phyloP scores from a whole-genome alignment of 2,329 filamentous ascomycete genomes.

The Penicillium brevicompactum region DNA sequence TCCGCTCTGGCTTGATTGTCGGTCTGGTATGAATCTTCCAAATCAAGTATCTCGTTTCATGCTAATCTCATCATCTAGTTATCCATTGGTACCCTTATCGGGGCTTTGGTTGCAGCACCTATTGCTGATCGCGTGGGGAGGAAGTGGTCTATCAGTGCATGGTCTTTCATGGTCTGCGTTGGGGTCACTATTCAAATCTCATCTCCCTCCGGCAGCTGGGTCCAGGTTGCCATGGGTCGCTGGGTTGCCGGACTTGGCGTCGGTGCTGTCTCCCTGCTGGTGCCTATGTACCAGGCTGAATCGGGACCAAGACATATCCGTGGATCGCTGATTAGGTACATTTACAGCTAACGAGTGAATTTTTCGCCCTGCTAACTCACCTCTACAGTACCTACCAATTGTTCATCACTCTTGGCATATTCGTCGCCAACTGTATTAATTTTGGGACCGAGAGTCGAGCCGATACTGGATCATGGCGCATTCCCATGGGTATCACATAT shows the following conservation, averaged over 20 bases:
- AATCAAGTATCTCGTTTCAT: not conserved
- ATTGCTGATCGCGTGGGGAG: conserved; percentile 47
- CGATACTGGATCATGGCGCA: conserved; percentile 49
- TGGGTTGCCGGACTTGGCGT: conserved; percentile 48
- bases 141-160: conserved; percentile 44
- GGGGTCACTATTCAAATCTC: conserved; percentile 49
- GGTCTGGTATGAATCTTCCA: conserved; percentile 32
- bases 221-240: conserved; percentile 46
- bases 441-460: conserved; percentile 41
- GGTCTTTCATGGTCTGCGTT: conserved; percentile 41
- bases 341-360: not conserved
- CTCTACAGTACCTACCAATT: conserved; percentile 47
- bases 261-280: conserved; percentile 44
- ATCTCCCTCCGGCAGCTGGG: conserved; percentile 39
- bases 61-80: conserved; percentile 28
- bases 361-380: not conserved
- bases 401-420: conserved; percentile 51
- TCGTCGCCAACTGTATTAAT: conserved; percentile 51
- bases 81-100: conserved; percentile 47
- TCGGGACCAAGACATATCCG: conserved; percentile 49
- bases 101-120: conserved; percentile 44
- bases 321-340: conserved; percentile 44
- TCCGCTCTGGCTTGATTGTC: conserved; percentile 46
- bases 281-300: conserved; percentile 51
- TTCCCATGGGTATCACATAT: conserved; percentile 59